Conservation (phyloP, 1,284 basidiomycete genomes). For the Volvariella surrecta region DNA sequence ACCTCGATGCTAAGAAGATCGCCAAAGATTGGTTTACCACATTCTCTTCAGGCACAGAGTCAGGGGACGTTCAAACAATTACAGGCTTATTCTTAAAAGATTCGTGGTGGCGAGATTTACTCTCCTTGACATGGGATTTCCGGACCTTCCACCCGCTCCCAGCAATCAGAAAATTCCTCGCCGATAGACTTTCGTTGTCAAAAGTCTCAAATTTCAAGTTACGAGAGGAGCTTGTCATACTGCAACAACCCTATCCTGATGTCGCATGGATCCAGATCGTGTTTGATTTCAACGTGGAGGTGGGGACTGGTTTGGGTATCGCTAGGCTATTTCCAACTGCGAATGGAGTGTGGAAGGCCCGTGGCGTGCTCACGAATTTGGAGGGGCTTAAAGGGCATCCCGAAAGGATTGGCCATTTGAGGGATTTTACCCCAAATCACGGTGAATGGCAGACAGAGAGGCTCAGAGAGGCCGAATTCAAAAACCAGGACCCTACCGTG, state of each 20-base stretch:
- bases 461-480: constrained; percentile 7
- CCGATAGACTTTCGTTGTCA: constrained; percentile 26
- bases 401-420: constrained; percentile 10
- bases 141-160: constrained; percentile 41
- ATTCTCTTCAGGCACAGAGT: constrained; percentile 27
- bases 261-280: constrained; percentile 3
- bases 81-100: constrained; percentile 32
- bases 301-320: constrained; percentile 8
- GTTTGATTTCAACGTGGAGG: constrained; percentile 10
- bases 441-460: constrained; percentile 13
- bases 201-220: constrained; percentile 18
- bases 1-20: constrained; percentile 28
- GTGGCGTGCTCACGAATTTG: constrained; percentile 9
- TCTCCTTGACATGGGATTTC: constrained; percentile 53
- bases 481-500: constrained; percentile 11
- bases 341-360: constrained; percentile 11
- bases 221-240: constrained; percentile 7
- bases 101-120: constrained; percentile 48
- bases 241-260: constrained; percentile 5
- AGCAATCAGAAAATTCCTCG: constrained; percentile 31
- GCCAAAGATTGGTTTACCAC: constrained; percentile 36
- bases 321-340: constrained; percentile 8
- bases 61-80: constrained; percentile 27
- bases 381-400: constrained; percentile 10
- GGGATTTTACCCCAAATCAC: constrained; percentile 11